phyloP scores from a whole-genome alignment of 805 yeast genomes.

The Maudiozyma barnettii region DNA sequence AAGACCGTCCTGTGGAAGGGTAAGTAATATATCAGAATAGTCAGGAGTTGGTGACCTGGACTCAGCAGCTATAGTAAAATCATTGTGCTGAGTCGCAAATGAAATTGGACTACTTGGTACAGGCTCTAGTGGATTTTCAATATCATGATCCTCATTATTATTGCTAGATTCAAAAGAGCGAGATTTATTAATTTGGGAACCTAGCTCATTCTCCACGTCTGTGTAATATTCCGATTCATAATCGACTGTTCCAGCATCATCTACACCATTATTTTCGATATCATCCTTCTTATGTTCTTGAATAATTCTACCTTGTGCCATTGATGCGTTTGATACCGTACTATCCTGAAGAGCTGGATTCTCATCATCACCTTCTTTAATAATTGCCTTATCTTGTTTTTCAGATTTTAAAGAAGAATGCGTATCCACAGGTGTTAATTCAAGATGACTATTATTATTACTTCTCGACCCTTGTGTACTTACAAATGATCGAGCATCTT shows the following conservation, averaged over 20 bases:
- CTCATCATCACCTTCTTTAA: neutral
- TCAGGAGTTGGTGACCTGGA: neutral
- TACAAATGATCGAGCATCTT: neutral
- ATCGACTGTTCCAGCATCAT: neutral
- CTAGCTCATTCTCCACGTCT: neutral
- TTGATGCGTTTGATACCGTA: no score
- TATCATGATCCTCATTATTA: no score
- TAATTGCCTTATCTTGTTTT: neutral
- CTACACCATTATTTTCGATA: neutral
- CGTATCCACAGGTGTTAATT: neutral
- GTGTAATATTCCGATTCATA: neutral
- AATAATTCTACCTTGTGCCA: no score
- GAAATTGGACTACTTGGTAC: neutral
- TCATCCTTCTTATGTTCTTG: neutral
- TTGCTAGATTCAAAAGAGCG: no score
- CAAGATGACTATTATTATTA: neutral
- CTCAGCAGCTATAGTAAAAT: neutral
- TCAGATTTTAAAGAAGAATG: neutral
- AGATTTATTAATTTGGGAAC: no score
- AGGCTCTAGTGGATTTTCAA: no score
- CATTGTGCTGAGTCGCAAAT: neutral
- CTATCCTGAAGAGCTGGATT: no score
- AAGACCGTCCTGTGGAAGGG: constrained; percentile 26
- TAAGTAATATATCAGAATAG: constrained; percentile 2
- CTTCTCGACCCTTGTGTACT: neutral